Evolutionary conservation across 164 flowering plant genomes (phyloP).

Genomic region (Nelumbo lutea): DNA sequence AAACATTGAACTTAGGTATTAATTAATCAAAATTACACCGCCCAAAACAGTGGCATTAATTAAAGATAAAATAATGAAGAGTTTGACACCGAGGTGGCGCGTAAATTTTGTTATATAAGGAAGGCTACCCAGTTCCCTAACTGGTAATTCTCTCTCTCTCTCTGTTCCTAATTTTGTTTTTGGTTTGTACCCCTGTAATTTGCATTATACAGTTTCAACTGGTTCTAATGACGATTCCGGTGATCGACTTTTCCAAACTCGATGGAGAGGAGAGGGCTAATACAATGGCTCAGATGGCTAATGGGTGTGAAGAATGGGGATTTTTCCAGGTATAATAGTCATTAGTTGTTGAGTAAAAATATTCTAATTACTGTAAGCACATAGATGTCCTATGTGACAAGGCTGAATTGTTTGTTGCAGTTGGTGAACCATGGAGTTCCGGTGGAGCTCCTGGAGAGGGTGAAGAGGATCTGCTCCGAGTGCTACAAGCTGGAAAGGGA

Average conservation of each 20-base stretch:
- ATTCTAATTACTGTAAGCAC: no score
- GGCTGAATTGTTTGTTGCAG: conserved; percentile 25
- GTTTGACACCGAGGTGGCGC: conserved; percentile 9
- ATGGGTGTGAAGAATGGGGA: conserved; percentile 80
- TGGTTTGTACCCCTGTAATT: neutral
- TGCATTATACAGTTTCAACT: neutral
- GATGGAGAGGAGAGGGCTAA: conserved; percentile 60
- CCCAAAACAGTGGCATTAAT: neutral
- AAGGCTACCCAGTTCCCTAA: neutral
- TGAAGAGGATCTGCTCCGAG: conserved; percentile 61
- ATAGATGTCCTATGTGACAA: neutral
- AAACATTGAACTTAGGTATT: conserved; percentile 1
- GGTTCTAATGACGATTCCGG: conserved; percentile 67
- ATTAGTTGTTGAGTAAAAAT: neutral
- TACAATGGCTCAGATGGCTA: conserved; percentile 55
- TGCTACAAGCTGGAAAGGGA: conserved; percentile 72
- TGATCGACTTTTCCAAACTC: conserved; percentile 83
- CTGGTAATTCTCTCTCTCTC: neutral
- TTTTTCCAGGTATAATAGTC: conserved; percentile 65
- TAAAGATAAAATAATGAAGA: neutral
- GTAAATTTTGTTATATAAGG: conserved; percentile 12
- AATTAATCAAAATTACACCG: conserved; percentile 2
- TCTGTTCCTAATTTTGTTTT: neutral
- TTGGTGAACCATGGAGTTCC: conserved; percentile 88
- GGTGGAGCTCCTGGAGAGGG: conserved; percentile 73